Evolutionary conservation across 805 yeast genomes (phyloP), one percentile per base, ranked within the genome.

Genomic region (Starmerella scarabaei): DNA sequence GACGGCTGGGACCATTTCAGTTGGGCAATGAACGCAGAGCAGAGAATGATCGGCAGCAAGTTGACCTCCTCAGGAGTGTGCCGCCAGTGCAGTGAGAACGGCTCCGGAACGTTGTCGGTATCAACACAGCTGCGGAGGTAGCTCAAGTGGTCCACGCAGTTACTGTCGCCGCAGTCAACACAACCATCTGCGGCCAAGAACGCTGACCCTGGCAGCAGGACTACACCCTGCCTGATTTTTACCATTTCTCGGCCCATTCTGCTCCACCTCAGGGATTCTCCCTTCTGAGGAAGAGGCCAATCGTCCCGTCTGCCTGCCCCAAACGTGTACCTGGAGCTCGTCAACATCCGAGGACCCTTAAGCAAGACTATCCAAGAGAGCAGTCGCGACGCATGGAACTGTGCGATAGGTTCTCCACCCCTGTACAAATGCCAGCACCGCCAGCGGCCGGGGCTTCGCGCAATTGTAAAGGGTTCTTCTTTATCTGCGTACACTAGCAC

Each of bases 371-470:
- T 21, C 37, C 40, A 36, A 19, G 40, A 30, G 18, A 32, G 28
- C 17, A 16, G n/a, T 6, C 34, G 36, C 18, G 33, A 26, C 8
- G 41, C 44, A 7, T 41, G 39, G n/a, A 41, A 32, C 19, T 34
- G 15, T 11, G 44, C 44, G 4, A 36, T 15, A 9, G 5, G 7
- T 8, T 17, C 7, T 17, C 40, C 40, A 3, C 12, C 6, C 9
- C 14, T 11, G 24, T 21, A 14, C 12, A n/a, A 3, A n/a, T n/a
- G n/a, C n/a, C n/a, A n/a, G n/a, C n/a, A n/a, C n/a, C n/a, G n/a
- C n/a, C n/a, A n/a, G n/a, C n/a, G n/a, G n/a, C n/a, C n/a, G n/a
- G n/a, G n/a, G n/a, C n/a, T n/a, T n/a, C n/a, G n/a, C n/a, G n/a
- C n/a, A n/a, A n/a, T n/a, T n/a, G n/a, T n/a, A n/a, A n/a, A n/a